Evolutionary conservation across 352 stramenopile genomes (phyloP), one percentile per base, ranked within the genome.

Genomic region (Hyaloperonospora arabidopsidis): DNA sequence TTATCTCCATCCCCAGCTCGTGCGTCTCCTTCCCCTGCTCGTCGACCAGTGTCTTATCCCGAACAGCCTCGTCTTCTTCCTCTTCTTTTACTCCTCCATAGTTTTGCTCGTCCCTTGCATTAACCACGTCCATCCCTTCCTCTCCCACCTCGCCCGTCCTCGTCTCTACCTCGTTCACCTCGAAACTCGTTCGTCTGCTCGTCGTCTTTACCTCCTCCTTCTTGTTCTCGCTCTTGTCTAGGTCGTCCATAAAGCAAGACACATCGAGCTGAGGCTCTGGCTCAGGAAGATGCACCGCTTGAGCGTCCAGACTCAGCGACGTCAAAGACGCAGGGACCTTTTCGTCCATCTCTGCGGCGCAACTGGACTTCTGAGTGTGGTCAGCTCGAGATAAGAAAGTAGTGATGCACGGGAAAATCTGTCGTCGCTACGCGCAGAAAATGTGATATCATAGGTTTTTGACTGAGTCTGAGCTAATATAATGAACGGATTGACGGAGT

Each of bases 121-220:
- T 43, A 53, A 23, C 43, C 40, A 22, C 13, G 1, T 34, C 48
- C 1, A 52, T 29, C 29, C 48, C 38, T 23, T 61, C 23, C 11
- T 63, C 48, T 2, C 65, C 43, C 46, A 47, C 17, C 12, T 57
- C 52, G 7, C 59, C 46, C n/a, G 46, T 28, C n/a, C 59, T 32
- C 2, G 52, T 49, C 13, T 67, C 49, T 17, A 53, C 28, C 35
- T 72, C 59, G 15, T 51, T 51, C 39, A 48, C 54, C 54, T 69
- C 65, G 7, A 73, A 13, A 35, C 56, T 73, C 23, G 65, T 67
- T 28, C 53, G 61, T 23, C 61, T 17, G 25, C 40, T 67, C 18
- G 69, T 69, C 49, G 68, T 68, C 45, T 72, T 69, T 22, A 63
- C 63, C 51, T 71, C n/a, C n/a, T n/a, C n/a, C n/a, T n/a, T n/a